Conservation (phyloP, 768 basidiomycete species). For the Porphyrellus cyaneotinctus region DNA sequence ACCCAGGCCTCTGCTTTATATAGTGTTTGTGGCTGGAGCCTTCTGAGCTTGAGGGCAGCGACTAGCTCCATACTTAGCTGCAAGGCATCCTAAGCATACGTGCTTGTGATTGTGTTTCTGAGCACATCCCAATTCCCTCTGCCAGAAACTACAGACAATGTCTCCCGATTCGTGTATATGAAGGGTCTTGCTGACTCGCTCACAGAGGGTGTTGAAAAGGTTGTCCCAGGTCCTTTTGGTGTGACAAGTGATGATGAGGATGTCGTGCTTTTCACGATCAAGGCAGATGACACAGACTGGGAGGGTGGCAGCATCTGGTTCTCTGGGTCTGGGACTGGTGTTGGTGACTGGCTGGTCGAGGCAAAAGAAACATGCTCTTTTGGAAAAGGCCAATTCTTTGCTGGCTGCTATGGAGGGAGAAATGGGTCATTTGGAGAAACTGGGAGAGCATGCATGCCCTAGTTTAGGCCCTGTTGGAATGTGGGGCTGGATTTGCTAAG, state of each 20-base stretch:
- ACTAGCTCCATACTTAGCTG: neutral
- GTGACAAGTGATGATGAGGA: no score
- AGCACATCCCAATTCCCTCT: neutral
- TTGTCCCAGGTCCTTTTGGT: no score
- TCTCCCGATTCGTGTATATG: no score
- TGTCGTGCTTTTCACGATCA: no score
- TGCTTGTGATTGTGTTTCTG: neutral
- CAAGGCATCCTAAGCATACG: neutral
- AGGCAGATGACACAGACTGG: no score
- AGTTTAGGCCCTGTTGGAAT: no score
- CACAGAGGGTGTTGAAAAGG: no score
- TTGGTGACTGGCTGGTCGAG: no score
- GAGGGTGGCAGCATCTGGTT: no score
- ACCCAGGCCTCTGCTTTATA: neutral
- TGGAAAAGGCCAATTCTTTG: neutral
- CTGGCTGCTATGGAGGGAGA: neutral
- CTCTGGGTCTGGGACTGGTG: no score
- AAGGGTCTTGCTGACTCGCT: no score
- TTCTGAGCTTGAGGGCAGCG: neutral
- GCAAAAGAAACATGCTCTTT: neutral
- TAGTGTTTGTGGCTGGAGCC: neutral
- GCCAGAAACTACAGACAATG: neutral
- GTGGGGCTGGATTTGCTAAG: no score
- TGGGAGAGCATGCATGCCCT: neutral
- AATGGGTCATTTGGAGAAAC: neutral